Evolutionary conservation across 1,284 basidiomycete species (phyloP).

Genomic region (Ceratobasidium sp.): DNA sequence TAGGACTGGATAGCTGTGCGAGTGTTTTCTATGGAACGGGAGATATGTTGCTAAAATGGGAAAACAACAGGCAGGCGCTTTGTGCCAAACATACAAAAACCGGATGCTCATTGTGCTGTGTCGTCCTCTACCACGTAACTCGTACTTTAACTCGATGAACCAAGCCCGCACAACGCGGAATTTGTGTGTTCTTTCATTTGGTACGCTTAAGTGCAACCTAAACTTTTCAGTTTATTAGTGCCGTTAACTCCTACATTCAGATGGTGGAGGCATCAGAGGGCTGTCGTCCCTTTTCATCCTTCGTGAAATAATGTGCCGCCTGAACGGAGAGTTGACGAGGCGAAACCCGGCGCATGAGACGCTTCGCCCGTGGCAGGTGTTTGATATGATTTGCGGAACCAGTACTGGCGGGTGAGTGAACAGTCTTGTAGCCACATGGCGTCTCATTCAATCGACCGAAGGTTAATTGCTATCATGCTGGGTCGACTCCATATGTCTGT

Average conservation of each 20-base stretch:
- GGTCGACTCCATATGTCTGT: slow-evolving; percentile 57
- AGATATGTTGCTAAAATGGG: not conserved
- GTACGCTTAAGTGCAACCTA: not conserved
- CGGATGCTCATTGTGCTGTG: too few relatives aligned
- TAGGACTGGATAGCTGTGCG: too few relatives aligned
- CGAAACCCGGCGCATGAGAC: not conserved
- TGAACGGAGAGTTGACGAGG: not conserved
- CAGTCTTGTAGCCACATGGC: not conserved
- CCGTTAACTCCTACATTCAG: not conserved
- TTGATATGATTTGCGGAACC: slow-evolving; percentile 46
- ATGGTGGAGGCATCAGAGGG: slow-evolving; percentile 25
- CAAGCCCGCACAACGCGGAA: not conserved
- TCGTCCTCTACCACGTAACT: too few relatives aligned
- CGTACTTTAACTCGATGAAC: not conserved
- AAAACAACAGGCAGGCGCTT: too few relatives aligned
- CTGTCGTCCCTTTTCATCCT: slow-evolving; percentile 30
- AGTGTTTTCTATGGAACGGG: not conserved
- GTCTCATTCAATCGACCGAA: not conserved
- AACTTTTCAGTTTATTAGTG: not conserved
- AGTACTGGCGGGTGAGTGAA: slow-evolving; percentile 44
- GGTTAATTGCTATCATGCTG: slow-evolving; percentile 57
- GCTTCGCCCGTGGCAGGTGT: slow-evolving; percentile 15
- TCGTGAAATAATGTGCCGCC: slow-evolving; percentile 11
- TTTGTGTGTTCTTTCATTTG: not conserved
- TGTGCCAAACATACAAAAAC: too few relatives aligned